These are phyloP conservation scores for Colletotrichum sp. DNA, from an alignment of 2,329 filamentous ascomycete species.

Conservation along the genomic window DNA sequence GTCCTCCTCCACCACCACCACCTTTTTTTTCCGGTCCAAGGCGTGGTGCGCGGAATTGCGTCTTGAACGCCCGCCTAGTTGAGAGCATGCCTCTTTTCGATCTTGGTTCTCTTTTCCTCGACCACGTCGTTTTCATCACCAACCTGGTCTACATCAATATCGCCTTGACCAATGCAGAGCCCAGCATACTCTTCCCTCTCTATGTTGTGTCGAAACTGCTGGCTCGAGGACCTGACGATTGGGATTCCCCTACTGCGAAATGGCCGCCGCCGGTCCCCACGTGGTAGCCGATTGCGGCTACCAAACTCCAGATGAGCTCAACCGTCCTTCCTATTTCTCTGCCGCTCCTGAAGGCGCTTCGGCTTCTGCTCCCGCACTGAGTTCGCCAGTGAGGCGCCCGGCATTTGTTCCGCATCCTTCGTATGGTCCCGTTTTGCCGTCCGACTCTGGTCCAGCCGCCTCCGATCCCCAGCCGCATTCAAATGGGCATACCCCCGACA, in stretches of 20 bases:
- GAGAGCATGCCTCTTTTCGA: conserved; percentile 54
- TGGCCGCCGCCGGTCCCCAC: conserved; percentile 38
- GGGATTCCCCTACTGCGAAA: conserved; percentile 40
- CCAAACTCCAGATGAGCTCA: conserved; percentile 42
- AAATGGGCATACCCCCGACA: conserved; percentile 33
- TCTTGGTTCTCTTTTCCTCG: conserved; percentile 55
- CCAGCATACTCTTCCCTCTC: conserved; percentile 48
- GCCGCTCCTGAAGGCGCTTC: conserved; percentile 2
- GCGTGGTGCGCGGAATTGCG: conserved; percentile 2
- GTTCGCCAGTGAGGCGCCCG: conserved; percentile 8
- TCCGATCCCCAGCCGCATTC: conserved; percentile 20
- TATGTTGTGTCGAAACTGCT: conserved; percentile 55
- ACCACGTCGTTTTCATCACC: conserved; percentile 58
- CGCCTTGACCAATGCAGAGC: conserved; percentile 53
- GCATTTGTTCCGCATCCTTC: conserved; percentile 12
- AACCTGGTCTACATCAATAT: conserved; percentile 59
- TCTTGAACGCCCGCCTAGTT: background rate
- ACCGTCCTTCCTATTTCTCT: conserved; percentile 31
- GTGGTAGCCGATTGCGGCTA: conserved; percentile 37
- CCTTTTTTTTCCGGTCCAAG: background rate
- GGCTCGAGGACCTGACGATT: conserved; percentile 50
- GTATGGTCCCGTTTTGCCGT: background rate
- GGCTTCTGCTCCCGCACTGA: background rate
- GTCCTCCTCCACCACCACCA: background rate
- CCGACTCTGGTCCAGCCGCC: background rate